Evolutionary conservation across 768 basidiomycete species (phyloP), one percentile per base, ranked within the genome.

Genomic region (Pholiota molesta): DNA sequence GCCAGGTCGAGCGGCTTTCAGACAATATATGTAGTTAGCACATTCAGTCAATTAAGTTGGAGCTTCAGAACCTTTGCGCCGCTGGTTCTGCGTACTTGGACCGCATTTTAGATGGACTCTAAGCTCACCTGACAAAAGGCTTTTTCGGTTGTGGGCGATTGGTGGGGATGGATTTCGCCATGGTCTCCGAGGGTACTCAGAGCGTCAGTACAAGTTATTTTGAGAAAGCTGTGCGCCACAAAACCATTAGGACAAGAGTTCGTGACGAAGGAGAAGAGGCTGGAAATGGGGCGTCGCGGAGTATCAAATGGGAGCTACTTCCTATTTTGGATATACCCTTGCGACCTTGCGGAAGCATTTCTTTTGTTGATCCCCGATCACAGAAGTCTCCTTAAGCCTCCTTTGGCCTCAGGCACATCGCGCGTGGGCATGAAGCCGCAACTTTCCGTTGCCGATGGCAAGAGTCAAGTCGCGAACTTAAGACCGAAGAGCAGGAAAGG

Each of bases 361-460:
- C 28, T 54, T 72, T 70, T 70, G 68, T 77, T 86, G 85, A 86
- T 86, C 83, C 79, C 83, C 83, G 85, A 86, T 86, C 85, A 86
- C 74, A 74, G 74, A 79, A 77, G 73, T 68, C 73, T 72, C 63
- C 45, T 56, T 57, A 44, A 44, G 55, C 56, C 60, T 57, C 59
- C 40, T 56, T 35, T 53, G 63, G 65, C 61, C 62, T 66, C 73
- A 79, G 75, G 76, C 73, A 79, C 79, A 62, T 57, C 65, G 65
- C 65, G 61, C 68, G 59, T 61, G 63, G 60, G 59, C 62, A 60
- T 75, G 73, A 69, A 68, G 11, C 75, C 78, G 78, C 71, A 70
- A 73, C 26, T 71, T 75, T 69, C 76, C 77, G 75, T 59, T 62
- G 65, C 65, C 72, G 68, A 69, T 66, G 62, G 58, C 61, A 58